Base-by-base conservation (phyloP, 352 stramenopile species). In the Pseudoperonospora humuli region DNA sequence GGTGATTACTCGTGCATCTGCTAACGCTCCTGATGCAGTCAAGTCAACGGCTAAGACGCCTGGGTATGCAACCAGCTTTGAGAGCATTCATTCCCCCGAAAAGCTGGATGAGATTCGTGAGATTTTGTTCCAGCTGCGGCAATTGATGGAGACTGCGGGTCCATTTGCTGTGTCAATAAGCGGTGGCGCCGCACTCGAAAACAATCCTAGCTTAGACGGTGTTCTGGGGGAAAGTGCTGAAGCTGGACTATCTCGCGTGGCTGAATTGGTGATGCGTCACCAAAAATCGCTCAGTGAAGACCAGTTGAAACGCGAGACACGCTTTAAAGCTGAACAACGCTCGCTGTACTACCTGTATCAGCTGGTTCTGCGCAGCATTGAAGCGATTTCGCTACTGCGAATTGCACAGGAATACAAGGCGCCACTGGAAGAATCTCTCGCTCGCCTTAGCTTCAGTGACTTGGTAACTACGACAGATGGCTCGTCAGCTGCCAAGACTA, bases 311-410 rank as follows among this genome's bases (percentile, higher is more conserved):
- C 70, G 76, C 10, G 79, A 91, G 37, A 68, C 74, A 51, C 78
- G 78, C 8, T 82, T 84, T 41, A 86, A 87, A 48, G 74, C 77
- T 1, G 81, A 93, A 39, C 81, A 93, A 39, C 77, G 73, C 7
- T 93, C 81, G 19, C 48, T 93, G 15, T 87, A 75, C 37, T 87
- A 82, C 41, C 35, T 90, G 3, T 90, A 91, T 45, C 75, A 77
- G 28, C 57, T 93, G 27, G 67, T 89, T 14, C 34, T 88, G 29
- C 76, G 81, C 9, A 83, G 74, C 28, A 84, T 91, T 34, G 78
- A 93, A 51, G 75, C 59, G 0, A 86, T 91, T 26, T 91, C 79
- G 5, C 48, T 93, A 20, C 20, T 90, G 40, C 70, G 78, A 10
- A 29, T 90, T 28, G 57, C 71, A 9, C 64, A 70, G 17, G 70